These are phyloP conservation scores for Chamaecrista fasciculata DNA, from an alignment of 306 rosid species.

Conservation along the genomic window DNA sequence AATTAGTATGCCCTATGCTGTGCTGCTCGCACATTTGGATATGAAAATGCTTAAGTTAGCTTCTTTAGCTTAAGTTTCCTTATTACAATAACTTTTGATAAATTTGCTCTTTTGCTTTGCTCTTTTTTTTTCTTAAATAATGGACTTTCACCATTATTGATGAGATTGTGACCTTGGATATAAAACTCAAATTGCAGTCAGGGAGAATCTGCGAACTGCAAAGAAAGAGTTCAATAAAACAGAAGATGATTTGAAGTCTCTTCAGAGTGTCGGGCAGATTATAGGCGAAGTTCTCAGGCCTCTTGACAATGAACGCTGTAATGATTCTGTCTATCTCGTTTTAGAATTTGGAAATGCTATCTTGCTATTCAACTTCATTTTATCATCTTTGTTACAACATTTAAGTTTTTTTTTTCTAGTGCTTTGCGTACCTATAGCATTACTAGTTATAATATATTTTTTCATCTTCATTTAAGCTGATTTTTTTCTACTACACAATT, in stretches of 20 bases:
- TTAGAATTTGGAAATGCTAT: background rate
- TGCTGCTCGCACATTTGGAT: background rate
- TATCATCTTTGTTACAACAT: background rate
- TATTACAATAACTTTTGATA: background rate
- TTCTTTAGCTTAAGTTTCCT: background rate
- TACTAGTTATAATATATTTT: background rate
- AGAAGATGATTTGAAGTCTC: conserved; percentile 98
- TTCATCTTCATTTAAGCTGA: background rate
- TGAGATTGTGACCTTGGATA: conserved; percentile 18
- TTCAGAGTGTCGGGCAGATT: conserved; percentile 92
- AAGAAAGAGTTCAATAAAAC: conserved; percentile 91
- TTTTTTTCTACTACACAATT: background rate
- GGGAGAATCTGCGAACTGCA: conserved; percentile 70
- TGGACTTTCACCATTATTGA: conserved; percentile 16
- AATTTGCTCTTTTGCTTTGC: background rate
- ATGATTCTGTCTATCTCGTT: conserved; percentile 23
- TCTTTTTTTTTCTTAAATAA: background rate
- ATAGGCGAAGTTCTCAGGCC: conserved; percentile 97
- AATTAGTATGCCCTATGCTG: background rate
- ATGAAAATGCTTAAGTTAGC: background rate
- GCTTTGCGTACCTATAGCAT: background rate
- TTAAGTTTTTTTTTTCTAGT: background rate
- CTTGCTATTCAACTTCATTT: background rate
- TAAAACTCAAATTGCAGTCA: conserved; percentile 49
- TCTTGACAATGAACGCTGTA: conserved; percentile 92